phyloP scores from a whole-genome alignment of 257 asterid genomes.

The Cinchona pubescens region DNA sequence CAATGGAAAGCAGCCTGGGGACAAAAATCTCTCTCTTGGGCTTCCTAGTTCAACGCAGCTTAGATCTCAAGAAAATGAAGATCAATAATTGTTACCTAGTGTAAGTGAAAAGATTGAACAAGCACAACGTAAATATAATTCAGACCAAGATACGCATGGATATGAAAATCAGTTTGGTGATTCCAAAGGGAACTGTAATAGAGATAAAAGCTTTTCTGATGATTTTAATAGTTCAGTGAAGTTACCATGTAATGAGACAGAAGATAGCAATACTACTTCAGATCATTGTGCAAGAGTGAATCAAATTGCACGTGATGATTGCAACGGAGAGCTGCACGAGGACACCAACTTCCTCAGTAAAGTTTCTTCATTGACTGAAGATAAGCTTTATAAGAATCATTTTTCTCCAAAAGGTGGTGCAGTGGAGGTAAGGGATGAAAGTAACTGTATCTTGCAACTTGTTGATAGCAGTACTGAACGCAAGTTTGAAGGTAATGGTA shows the following conservation, averaged over 20 bases:
- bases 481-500: constrained; percentile 23
- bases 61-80: constrained; percentile 25
- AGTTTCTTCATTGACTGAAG: constrained; percentile 20
- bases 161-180: constrained; percentile 21
- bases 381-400: constrained; percentile 24
- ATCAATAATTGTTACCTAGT: constrained; percentile 16
- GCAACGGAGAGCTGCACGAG: constrained; percentile 16
- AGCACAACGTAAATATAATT: constrained; percentile 15
- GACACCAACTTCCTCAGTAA: constrained; percentile 13
- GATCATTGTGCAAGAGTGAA: constrained; percentile 17
- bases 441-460: constrained; percentile 16
- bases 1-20: constrained; percentile 26
- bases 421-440: constrained; percentile 18
- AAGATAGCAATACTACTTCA: constrained; percentile 16
- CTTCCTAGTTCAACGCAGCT: constrained; percentile 33
- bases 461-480: constrained; percentile 22
- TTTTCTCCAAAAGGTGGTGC: constrained; percentile 14
- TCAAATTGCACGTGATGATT: constrained; percentile 23
- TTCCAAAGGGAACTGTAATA: constrained; percentile 16
- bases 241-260: constrained; percentile 20
- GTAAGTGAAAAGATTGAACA: constrained; percentile 21
- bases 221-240: constrained; percentile 45
- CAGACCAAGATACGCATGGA: constrained; percentile 20
- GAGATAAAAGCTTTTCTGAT: constrained; percentile 35
- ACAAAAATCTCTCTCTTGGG: constrained; percentile 23